Evolutionary conservation across 345 rosid genomes (phyloP).

Genomic region (Geranium rotundifolium): DNA sequence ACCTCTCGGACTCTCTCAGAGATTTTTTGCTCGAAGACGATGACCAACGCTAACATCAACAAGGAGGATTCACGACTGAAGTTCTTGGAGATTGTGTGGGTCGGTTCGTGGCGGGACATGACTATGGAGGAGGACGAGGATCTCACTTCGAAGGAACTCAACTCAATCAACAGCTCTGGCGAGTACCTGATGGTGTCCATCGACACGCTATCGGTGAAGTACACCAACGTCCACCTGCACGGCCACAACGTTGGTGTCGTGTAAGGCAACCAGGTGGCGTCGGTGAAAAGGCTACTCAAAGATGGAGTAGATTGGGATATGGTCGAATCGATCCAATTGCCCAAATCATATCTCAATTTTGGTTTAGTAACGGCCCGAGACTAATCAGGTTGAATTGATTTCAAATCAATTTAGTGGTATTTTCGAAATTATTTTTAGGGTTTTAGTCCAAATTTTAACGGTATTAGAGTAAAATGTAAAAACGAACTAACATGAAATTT

Average conservation of each 20-base stretch:
- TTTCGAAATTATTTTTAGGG: too few species aligned
- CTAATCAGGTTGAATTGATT: too few species aligned
- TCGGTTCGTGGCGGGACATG: conserved; percentile 13
- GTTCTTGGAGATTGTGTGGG: conserved; percentile 38
- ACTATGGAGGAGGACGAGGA: conserved; percentile 38
- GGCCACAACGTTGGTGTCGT: conserved; percentile 83
- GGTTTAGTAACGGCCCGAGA: too few species aligned
- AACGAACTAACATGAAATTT: too few species aligned
- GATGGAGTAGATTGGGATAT: too few species aligned
- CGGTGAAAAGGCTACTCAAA: conserved; percentile 40
- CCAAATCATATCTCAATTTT: too few species aligned
- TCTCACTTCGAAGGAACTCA: conserved; percentile 69
- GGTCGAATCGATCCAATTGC: too few species aligned
- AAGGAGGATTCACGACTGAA: conserved; percentile 33
- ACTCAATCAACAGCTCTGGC: conserved; percentile 75
- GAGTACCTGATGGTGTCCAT: conserved; percentile 69
- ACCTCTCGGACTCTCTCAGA: too few species aligned
- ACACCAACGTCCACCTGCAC: conserved; percentile 46
- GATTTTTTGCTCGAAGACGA: not conserved
- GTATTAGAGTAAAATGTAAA: too few species aligned
- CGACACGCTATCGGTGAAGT: conserved; percentile 71
- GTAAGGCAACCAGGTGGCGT: conserved; percentile 75
- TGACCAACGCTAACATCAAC: not conserved
- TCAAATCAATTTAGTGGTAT: too few species aligned
- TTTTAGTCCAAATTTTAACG: too few species aligned